phyloP scores from a whole-genome alignment of 495 filamentous ascomycete species.

The Aspergillus wentii region DNA sequence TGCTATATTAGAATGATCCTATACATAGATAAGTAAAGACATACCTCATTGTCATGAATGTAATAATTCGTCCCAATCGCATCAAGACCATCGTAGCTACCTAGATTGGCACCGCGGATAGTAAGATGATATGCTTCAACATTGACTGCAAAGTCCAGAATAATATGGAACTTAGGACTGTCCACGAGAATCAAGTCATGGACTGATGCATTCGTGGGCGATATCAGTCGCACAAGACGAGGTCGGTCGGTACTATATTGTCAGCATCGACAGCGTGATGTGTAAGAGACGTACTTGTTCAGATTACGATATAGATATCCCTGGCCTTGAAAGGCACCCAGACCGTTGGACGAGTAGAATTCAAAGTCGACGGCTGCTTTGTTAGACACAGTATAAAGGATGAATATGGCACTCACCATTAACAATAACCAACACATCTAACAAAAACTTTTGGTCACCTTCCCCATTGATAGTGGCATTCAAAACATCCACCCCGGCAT shows the following conservation, averaged over 20 bases:
- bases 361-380: constrained; percentile 34
- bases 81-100: constrained; percentile 43
- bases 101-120: constrained; percentile 34
- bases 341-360: constrained; percentile 35
- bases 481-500: constrained; percentile 16
- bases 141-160: constrained; percentile 35
- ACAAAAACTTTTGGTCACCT: constrained; percentile 22
- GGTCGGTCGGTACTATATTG: constrained; percentile 22
- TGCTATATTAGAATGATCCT: no score
- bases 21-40: no score
- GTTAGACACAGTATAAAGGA: not conserved
- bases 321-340: constrained; percentile 41
- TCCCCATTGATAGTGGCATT: constrained; percentile 40
- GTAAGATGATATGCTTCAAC: constrained; percentile 42
- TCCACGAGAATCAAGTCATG: constrained; percentile 43
- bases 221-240: constrained; percentile 27
- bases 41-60: constrained; percentile 41
- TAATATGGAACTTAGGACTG: constrained; percentile 38
- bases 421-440: constrained; percentile 23
- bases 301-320: constrained; percentile 34
- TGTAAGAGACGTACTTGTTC: constrained; percentile 12
- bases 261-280: not conserved
- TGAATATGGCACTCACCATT: constrained; percentile 22
- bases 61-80: constrained; percentile 37
- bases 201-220: constrained; percentile 31